A percentile compares a stretch with the other conserved stretches of the same genome.
Evolutionary conservation across 164 flowering plant species (phyloP).

Genomic region (Stephania cephalantha): DNA sequence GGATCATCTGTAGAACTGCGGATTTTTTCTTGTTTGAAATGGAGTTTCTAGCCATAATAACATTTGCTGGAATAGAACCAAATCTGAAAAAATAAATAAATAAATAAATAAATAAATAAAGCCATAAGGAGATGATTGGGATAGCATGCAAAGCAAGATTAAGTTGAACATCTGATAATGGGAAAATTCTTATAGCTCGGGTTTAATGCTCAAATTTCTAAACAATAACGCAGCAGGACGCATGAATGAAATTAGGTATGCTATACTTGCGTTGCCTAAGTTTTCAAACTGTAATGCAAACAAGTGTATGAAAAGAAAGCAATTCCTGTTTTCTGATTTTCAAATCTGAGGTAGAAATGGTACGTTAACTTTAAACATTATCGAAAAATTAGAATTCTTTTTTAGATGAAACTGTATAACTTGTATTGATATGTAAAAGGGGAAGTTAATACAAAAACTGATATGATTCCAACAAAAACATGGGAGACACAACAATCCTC

Average conservation of each 20-base stretch:
- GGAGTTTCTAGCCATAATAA: conserved; percentile 25
- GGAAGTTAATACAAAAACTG: no score
- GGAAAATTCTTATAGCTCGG: background rate
- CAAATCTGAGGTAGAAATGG: background rate
- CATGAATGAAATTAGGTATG: no score
- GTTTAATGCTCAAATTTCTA: background rate
- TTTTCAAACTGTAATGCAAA: background rate
- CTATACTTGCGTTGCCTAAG: background rate
- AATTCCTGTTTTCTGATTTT: background rate
- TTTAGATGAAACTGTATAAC: no score
- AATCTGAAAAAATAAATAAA: conserved; percentile 15
- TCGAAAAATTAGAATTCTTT: background rate
- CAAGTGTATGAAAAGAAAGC: background rate
- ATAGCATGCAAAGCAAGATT: no score
- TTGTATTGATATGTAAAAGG: no score
- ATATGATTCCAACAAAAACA: no score
- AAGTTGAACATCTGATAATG: background rate
- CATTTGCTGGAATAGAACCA: conserved; percentile 33
- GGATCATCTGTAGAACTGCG: background rate
- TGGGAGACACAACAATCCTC: no score
- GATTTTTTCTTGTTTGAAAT: background rate
- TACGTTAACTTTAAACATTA: background rate
- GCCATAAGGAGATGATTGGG: no score
- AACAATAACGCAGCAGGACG: no score
- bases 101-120: no score